A percentile compares a stretch with the other conserved stretches of the same genome.
Conservation (phyloP, 768 basidiomycete genomes). For the Tylopilus plumbeoviolaceoides region DNA sequence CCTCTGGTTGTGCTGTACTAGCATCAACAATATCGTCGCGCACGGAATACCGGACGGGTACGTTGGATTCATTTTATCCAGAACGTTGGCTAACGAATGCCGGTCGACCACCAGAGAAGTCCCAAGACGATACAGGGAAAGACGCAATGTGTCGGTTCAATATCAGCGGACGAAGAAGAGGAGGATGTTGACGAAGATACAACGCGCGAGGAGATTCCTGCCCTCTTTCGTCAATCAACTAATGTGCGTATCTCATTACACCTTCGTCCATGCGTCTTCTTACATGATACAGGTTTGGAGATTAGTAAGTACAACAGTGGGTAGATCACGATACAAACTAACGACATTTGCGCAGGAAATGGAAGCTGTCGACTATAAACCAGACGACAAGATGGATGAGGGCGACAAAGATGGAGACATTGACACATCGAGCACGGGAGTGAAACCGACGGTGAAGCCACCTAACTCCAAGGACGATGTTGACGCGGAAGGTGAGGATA, state of each 20-base stretch:
- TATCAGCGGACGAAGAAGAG: slow-evolving; percentile 46
- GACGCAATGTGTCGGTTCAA: slow-evolving; percentile 38
- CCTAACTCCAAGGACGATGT: slow-evolving; percentile 65
- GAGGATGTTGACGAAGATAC: slow-evolving; percentile 58
- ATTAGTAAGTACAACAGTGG: slow-evolving; percentile 51
- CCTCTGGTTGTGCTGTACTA: slow-evolving; percentile 52
- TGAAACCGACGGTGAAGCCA: slow-evolving; percentile 80
- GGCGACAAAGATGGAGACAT: slow-evolving; percentile 78
- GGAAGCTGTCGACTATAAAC: slow-evolving; percentile 68
- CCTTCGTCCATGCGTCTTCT: slow-evolving; percentile 2
- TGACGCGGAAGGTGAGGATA: slow-evolving; percentile 59
- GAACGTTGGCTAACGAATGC: slow-evolving; percentile 26
- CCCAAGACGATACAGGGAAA: slow-evolving; percentile 51
- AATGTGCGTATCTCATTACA: slow-evolving; percentile 52
- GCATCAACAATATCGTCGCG: slow-evolving; percentile 81
- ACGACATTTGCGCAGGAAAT: slow-evolving; percentile 58
- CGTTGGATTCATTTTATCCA: slow-evolving; percentile 33
- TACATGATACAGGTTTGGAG: slow-evolving; percentile 52
- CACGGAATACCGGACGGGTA: slow-evolving; percentile 94
- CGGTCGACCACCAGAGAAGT: slow-evolving; percentile 70
- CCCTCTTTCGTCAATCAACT: slow-evolving; percentile 93
- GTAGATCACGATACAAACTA: slow-evolving; percentile 12
- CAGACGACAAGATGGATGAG: slow-evolving; percentile 76
- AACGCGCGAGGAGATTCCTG: slow-evolving; percentile 78
- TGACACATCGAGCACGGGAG: slow-evolving; percentile 85